phyloP scores from a whole-genome alignment of 306 rosid genomes.

The Pyrus pyrifolia region DNA sequence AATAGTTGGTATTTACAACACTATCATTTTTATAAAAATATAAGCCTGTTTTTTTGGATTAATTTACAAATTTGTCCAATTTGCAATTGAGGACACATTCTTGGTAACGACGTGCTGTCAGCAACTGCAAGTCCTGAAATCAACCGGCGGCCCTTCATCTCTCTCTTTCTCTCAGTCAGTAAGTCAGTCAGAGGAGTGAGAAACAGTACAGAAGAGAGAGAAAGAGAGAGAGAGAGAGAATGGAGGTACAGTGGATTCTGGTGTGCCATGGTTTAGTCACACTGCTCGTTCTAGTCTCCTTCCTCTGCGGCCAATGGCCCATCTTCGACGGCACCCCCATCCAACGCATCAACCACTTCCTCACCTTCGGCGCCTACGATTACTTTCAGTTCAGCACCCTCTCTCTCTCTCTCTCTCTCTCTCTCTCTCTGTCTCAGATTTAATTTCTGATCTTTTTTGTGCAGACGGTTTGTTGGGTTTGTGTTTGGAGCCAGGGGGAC shows the following conservation, averaged over 20 bases:
- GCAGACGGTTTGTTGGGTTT: constrained; percentile 63
- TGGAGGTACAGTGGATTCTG: constrained; percentile 72
- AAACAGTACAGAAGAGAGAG: neutral
- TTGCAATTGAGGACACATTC: neutral
- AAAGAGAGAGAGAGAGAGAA: constrained; percentile 8
- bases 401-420: neutral
- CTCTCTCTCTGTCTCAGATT: neutral
- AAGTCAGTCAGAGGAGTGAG: neutral
- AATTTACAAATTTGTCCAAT: no score
- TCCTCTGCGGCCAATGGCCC: constrained; percentile 97
- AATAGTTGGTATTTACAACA: no score
- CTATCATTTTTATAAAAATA: no score
- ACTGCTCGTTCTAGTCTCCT: constrained; percentile 50
- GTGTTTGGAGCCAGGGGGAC: constrained; percentile 67
- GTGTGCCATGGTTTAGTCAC: constrained; percentile 65
- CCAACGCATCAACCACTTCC: constrained; percentile 57
- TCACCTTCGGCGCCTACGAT: constrained; percentile 79
- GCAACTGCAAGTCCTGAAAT: neutral
- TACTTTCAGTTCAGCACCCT: constrained; percentile 51
- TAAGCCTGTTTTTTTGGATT: no score
- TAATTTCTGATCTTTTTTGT: neutral
- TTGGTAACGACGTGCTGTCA: neutral
- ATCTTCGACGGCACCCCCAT: constrained; percentile 83
- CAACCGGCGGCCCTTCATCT: neutral
- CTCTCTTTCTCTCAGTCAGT: neutral